Evolutionary conservation across 257 asterid species (phyloP).

Genomic region (Solanum sitiens): DNA sequence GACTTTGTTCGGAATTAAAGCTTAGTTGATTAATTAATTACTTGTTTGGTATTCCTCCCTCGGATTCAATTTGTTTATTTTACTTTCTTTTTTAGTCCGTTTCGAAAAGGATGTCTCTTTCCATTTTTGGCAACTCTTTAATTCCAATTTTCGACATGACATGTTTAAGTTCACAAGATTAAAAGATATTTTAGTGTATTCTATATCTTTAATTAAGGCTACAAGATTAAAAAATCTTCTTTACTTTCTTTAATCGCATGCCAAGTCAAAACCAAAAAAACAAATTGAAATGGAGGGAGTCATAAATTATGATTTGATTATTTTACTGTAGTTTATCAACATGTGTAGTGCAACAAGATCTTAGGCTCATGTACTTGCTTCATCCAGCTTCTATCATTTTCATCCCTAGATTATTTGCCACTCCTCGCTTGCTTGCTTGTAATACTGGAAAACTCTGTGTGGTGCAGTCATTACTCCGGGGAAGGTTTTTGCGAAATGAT

Average conservation of each 20-base stretch:
- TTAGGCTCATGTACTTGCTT: not conserved
- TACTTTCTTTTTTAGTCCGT: not conserved
- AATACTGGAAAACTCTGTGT: not conserved
- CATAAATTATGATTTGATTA: not conserved
- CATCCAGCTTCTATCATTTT: not conserved
- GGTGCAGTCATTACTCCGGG: slow-evolving; percentile 69
- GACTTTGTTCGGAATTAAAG: not conserved
- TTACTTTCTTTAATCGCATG: not conserved
- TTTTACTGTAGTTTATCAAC: not conserved
- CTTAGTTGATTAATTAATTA: not conserved
- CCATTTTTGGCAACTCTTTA: not conserved
- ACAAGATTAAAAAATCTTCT: not conserved
- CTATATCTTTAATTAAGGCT: not conserved
- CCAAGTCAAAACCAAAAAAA: not conserved
- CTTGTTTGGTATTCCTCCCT: not conserved
- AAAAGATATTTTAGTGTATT: not conserved
- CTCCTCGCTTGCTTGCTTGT: not conserved
- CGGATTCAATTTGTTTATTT: not conserved
- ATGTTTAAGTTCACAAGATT: not conserved
- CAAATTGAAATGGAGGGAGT: not conserved
- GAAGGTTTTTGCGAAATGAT: slow-evolving; percentile 66
- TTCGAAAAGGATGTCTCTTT: not conserved
- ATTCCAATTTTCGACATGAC: not conserved
- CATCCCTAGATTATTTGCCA: not conserved
- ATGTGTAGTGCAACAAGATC: not conserved